phyloP scores from a whole-genome alignment of 345 rosid genomes.

The Arabis hirsuta region DNA sequence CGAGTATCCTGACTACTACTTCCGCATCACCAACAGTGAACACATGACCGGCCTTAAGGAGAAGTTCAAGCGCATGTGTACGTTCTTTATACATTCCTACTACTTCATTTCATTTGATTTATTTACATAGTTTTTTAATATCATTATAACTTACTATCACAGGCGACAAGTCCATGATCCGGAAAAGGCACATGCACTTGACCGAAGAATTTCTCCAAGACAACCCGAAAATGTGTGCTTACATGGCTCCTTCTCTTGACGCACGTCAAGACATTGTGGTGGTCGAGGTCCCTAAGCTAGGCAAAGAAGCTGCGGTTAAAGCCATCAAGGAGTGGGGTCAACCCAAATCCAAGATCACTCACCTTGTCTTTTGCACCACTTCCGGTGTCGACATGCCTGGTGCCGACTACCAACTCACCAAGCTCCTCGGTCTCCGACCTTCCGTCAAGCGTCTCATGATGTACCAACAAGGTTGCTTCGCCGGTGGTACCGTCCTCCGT shows the following conservation, averaged over 20 bases:
- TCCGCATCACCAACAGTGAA: slow-evolving; percentile 70
- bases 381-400: slow-evolving; percentile 95
- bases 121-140: neutral
- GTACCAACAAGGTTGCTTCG: slow-evolving; percentile 77
- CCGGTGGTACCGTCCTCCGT: slow-evolving; percentile 85
- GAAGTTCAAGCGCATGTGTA: slow-evolving; percentile 79
- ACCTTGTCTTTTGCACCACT: slow-evolving; percentile 80
- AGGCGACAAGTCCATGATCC: slow-evolving; percentile 77
- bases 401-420: slow-evolving; percentile 89
- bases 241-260: slow-evolving; percentile 75
- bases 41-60: slow-evolving; percentile 76
- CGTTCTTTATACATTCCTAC: slow-evolving; percentile 15
- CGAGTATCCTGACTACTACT: slow-evolving; percentile 70
- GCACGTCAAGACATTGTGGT: slow-evolving; percentile 80
- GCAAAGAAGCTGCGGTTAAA: slow-evolving; percentile 75
- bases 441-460: slow-evolving; percentile 78
- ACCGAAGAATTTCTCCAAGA: slow-evolving; percentile 71
- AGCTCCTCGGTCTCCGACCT: slow-evolving; percentile 78
- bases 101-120: neutral
- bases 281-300: slow-evolving; percentile 77
- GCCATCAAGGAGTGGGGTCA: slow-evolving; percentile 92
- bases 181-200: slow-evolving; percentile 69
- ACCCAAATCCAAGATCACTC: slow-evolving; percentile 84
- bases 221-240: slow-evolving; percentile 60
- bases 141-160: neutral